A percentile compares a stretch with the other conserved stretches of the same genome.
These are phyloP conservation scores for Kwoniella sp. DNA, from an alignment of 768 basidiomycete genomes.

Conservation along the genomic window DNA sequence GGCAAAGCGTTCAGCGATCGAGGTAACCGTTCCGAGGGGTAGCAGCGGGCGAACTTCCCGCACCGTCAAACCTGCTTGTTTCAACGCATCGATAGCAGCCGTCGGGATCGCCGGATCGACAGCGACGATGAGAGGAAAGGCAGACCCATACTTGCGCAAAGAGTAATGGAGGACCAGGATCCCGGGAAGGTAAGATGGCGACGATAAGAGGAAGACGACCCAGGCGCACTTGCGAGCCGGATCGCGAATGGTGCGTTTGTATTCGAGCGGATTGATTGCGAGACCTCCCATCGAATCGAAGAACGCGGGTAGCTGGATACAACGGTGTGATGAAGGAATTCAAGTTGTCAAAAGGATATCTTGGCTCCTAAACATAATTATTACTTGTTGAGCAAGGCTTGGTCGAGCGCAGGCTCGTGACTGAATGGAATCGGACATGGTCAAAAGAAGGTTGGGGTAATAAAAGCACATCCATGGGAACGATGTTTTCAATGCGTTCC, in stretches of 20 bases:
- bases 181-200: constrained; percentile 85
- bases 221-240: constrained; percentile 28
- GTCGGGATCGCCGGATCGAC: constrained; percentile 64
- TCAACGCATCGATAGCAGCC: constrained; percentile 43
- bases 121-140: constrained; percentile 77
- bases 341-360: too few species aligned
- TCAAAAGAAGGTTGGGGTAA: too few species aligned
- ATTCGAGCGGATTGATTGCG: background rate
- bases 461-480: too few species aligned
- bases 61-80: constrained; percentile 23
- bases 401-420: too few species aligned
- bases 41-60: constrained; percentile 23
- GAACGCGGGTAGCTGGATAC: too few species aligned
- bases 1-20: constrained; percentile 56
- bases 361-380: too few species aligned
- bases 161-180: constrained; percentile 80
- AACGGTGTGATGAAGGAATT: too few species aligned
- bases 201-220: constrained; percentile 80
- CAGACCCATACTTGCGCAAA: constrained; percentile 70
- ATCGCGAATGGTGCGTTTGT: background rate
- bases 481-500: too few species aligned
- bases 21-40: constrained; percentile 23
- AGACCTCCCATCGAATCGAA: constrained; percentile 2
- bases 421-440: too few species aligned
- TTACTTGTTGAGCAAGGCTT: too few species aligned